Conservation (phyloP, 306 rosid species). For the Erythrophleum fordii region DNA sequence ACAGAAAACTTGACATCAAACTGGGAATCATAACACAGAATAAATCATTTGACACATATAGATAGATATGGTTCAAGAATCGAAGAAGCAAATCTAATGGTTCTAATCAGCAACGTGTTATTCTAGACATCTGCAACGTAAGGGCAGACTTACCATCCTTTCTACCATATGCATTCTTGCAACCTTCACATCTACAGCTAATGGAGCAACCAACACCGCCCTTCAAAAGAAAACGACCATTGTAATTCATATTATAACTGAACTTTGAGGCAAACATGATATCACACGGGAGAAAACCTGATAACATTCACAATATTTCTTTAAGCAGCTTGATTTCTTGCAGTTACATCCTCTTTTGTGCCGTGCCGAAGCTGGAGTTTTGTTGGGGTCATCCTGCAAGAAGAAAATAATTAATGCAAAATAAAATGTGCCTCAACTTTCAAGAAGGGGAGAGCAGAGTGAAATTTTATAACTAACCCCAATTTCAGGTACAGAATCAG, state of each 20-base stretch:
- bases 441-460: constrained; percentile 20
- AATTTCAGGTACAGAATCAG: constrained; percentile 64
- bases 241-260: constrained; percentile 41
- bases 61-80: background rate
- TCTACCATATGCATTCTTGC: constrained; percentile 81
- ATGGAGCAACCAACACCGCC: constrained; percentile 93
- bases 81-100: constrained; percentile 4
- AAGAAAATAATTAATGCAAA: constrained; percentile 28
- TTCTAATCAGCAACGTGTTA: constrained; percentile 7
- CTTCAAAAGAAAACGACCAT: constrained; percentile 51
- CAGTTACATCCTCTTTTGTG: constrained; percentile 92
- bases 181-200: constrained; percentile 86
- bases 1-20: constrained; percentile 14
- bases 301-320: constrained; percentile 89
- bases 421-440: constrained; percentile 20
- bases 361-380: constrained; percentile 82
- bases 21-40: background rate
- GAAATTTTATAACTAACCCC: constrained; percentile 59
- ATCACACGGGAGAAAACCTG: constrained; percentile 60
- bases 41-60: background rate
- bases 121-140: constrained; percentile 7
- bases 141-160: constrained; percentile 70
- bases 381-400: constrained; percentile 77
- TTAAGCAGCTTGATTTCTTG: constrained; percentile 88
- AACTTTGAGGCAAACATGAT: constrained; percentile 22